Base-by-base conservation (phyloP, 805 yeast species). In the Yamadazyma tumulicola region DNA sequence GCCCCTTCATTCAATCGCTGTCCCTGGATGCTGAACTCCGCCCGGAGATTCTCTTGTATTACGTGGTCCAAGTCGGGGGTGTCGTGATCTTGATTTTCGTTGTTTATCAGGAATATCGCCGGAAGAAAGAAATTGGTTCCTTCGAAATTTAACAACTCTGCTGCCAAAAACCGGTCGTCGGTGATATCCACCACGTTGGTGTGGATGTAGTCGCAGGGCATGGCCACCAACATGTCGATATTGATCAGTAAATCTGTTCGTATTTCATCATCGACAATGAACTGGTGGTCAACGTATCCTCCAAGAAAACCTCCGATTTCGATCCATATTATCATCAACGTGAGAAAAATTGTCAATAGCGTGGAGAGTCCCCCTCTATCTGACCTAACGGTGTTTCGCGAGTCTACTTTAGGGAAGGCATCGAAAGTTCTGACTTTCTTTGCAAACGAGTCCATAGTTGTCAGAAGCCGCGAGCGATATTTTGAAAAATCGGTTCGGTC, bases 291-390 rank as follows among this genome's bases (percentile, higher is more conserved):
- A 6, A 83, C 73, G 37, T 72, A 72, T 2, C 97, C 97, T 35
- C 93, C 95, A 37, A 89, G 66, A 54, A 72, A 85, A 10, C 84
- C 81, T 6, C 97, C 95, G 19, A 88, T 60, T 53, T 89, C 94
- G 10, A 85, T 75, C 85, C 94, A 91, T 5, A 85, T 57, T 23
- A 89, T 64, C 50, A 87, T 75, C 11, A 86, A 49, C 12, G 84
- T 73, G 38, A 74, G 68, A 17, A 82, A 44, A n/a, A 73, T 67
- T 11, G 88, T 78, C 31, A 82, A 27, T 4, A 86, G 46, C 0
- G 95, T 80, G 11, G 88, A 75, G 12, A 75, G 54, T 4, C 93
- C 89, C 22, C 96, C 96, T 42, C 93, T 69, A 19, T 74, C 61
- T 1, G 95, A 82, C 44, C 86, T 67, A 31, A 83, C 82, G 29